A percentile compares a stretch with the other conserved stretches of the same genome.
These are phyloP conservation scores for Metschnikowia hibisci DNA, from an alignment of 805 yeast species.

Conservation along the genomic window DNA sequence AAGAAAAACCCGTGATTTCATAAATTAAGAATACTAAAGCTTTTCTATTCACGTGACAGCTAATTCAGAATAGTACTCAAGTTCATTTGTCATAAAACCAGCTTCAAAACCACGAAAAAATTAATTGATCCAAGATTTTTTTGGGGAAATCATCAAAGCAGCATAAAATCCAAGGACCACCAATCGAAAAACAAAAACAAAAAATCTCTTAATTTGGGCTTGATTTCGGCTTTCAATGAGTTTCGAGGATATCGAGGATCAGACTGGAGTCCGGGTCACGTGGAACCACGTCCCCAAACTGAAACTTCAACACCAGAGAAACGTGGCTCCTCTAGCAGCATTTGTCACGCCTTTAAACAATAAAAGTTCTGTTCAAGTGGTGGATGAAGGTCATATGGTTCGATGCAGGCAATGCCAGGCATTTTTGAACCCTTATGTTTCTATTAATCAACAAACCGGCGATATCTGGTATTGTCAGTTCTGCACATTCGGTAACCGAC, in stretches of 20 bases:
- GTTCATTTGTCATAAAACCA: too few relatives aligned
- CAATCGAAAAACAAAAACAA: too few relatives aligned
- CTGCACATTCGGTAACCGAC: slow-evolving; percentile 46
- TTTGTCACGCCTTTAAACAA: slow-evolving; percentile 57
- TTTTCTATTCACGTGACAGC: too few relatives aligned
- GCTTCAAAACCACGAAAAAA: too few relatives aligned
- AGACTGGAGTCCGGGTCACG: slow-evolving; percentile 68
- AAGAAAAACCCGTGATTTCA: too few relatives aligned
- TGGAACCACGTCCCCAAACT: slow-evolving; percentile 64
- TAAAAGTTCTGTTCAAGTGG: slow-evolving; percentile 32
- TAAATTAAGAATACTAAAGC: too few relatives aligned
- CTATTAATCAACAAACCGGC: slow-evolving; percentile 22
- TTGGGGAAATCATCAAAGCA: too few relatives aligned
- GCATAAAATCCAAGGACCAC: too few relatives aligned
- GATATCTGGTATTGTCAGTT: slow-evolving; percentile 54
- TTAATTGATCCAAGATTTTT: too few relatives aligned
- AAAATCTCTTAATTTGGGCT: too few relatives aligned
- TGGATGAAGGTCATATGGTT: slow-evolving; percentile 39
- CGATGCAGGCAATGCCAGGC: slow-evolving; percentile 54
- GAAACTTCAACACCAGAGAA: slow-evolving; percentile 49
- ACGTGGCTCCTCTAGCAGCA: slow-evolving; percentile 53
- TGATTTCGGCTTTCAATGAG: slow-evolving; percentile 24
- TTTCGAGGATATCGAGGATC: slow-evolving; percentile 60
- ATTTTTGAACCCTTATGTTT: slow-evolving; percentile 50
- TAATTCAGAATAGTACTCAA: too few relatives aligned